These are phyloP conservation scores for Lecanicillium sp. DNA, from an alignment of 2,329 filamentous ascomycete species.

Conservation along the genomic window DNA sequence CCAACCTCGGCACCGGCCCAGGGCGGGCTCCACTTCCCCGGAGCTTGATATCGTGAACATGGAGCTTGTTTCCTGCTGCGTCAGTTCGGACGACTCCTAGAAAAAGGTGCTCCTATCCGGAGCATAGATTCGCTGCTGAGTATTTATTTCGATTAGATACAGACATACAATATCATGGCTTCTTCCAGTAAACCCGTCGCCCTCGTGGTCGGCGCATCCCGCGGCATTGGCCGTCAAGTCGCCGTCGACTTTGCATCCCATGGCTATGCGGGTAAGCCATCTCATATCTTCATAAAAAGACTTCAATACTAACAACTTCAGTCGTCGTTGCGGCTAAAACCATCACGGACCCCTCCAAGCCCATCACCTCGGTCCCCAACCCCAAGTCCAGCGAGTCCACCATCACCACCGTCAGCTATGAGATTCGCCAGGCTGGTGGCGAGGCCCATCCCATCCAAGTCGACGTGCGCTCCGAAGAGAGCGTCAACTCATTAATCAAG, in stretches of 20 bases:
- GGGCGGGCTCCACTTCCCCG: slow-evolving; percentile 7
- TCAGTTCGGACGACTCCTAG: background rate
- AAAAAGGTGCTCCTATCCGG: background rate
- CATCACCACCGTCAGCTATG: slow-evolving; percentile 71
- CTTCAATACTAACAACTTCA: too few relatives aligned
- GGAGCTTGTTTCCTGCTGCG: background rate
- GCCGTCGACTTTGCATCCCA: slow-evolving; percentile 69
- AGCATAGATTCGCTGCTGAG: background rate
- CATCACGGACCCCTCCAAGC: slow-evolving; percentile 54
- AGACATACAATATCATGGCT: slow-evolving; percentile 15
- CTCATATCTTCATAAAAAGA: slow-evolving; percentile 11
- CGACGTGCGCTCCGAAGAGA: slow-evolving; percentile 60
- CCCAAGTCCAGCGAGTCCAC: slow-evolving; percentile 71
- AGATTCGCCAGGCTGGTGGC: slow-evolving; percentile 62
- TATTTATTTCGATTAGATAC: background rate
- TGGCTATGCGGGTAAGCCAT: slow-evolving; percentile 67
- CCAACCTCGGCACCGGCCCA: slow-evolving; percentile 6
- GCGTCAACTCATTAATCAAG: slow-evolving; percentile 54
- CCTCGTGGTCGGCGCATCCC: slow-evolving; percentile 67
- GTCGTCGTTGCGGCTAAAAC: slow-evolving; percentile 76
- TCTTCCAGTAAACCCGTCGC: slow-evolving; percentile 48
- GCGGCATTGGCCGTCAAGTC: slow-evolving; percentile 76
- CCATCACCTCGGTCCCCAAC: slow-evolving; percentile 61
- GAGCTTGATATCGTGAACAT: slow-evolving; percentile 8
- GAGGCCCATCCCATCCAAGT: slow-evolving; percentile 60